Conservation (phyloP, 495 filamentous ascomycete species). For the Podospora tetraspora region DNA sequence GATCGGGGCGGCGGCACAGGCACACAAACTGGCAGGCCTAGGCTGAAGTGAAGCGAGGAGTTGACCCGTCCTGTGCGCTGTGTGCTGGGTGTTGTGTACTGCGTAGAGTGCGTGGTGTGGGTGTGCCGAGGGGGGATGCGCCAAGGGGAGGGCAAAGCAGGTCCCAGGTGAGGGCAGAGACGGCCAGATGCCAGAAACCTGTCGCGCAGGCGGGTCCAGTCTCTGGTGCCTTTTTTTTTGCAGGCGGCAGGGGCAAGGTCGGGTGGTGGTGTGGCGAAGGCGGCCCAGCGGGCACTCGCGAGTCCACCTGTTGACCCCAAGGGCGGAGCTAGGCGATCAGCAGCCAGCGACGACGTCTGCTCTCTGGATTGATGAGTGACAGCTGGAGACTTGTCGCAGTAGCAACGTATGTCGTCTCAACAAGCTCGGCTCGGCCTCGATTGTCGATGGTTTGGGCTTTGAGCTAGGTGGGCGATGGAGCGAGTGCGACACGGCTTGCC, state of each 20-base stretch:
- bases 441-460: not conserved
- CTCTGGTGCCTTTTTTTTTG: slow-evolving; percentile 11
- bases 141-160: slow-evolving; percentile 23
- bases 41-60: slow-evolving; percentile 23
- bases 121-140: slow-evolving; percentile 12
- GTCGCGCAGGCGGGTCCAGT: slow-evolving; percentile 14
- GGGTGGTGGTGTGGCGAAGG: slow-evolving; percentile 24
- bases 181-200: slow-evolving; percentile 5
- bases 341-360: not conserved
- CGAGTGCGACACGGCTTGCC: slow-evolving; percentile 18
- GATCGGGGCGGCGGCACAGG: slow-evolving; percentile 25
- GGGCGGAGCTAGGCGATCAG: not conserved
- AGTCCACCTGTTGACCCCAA: no score
- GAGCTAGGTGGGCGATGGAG: not conserved
- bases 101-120: not conserved
- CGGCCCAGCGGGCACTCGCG: not conserved
- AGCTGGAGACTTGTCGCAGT: not conserved
- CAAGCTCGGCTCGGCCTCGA: no score
- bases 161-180: slow-evolving; percentile 18
- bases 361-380: not conserved
- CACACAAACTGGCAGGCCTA: slow-evolving; percentile 13
- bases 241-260: slow-evolving; percentile 17
- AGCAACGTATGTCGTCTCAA: no score
- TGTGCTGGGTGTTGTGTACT: not conserved
- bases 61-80: slow-evolving; percentile 3